phyloP scores from a whole-genome alignment of 306 rosid genomes.

The Quercus cerris region DNA sequence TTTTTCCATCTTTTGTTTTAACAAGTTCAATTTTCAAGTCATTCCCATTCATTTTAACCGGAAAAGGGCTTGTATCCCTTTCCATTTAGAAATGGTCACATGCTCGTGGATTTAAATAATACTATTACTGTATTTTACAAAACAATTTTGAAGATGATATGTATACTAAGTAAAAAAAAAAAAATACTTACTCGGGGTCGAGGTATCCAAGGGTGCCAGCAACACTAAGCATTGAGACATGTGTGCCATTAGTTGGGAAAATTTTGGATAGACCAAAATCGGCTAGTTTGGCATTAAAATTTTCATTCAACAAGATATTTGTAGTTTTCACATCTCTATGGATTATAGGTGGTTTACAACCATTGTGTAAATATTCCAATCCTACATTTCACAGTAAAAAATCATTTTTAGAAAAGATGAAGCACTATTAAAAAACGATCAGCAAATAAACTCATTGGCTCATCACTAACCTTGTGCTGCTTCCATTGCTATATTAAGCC shows the following conservation, averaged over 20 bases:
- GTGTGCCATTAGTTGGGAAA: slow-evolving; percentile 23
- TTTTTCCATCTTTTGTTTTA: not conserved
- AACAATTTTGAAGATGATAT: too few relatives aligned
- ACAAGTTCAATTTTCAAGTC: too few relatives aligned
- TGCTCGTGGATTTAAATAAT: too few relatives aligned
- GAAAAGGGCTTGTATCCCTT: not conserved
- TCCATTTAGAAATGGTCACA: not conserved
- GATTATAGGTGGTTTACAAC: too few relatives aligned
- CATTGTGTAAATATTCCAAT: slow-evolving; percentile 29
- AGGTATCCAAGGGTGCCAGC: slow-evolving; percentile 45
- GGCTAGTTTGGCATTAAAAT: slow-evolving; percentile 41
- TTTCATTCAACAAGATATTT: slow-evolving; percentile 43
- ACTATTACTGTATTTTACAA: too few relatives aligned
- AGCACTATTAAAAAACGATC: too few relatives aligned
- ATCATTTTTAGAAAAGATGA: too few relatives aligned
- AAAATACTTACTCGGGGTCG: slow-evolving; percentile 42
- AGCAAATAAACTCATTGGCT: too few relatives aligned
- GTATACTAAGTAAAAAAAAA: not conserved
- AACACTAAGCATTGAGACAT: slow-evolving; percentile 25
- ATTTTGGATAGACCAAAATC: slow-evolving; percentile 44
- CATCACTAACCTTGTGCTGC: too few relatives aligned
- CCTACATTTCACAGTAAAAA: slow-evolving; percentile 19
- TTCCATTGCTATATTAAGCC: too few relatives aligned
- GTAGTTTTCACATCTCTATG: slow-evolving; percentile 54
- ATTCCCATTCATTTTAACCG: too few relatives aligned